Evolutionary conservation across 768 basidiomycete species (phyloP), one percentile per base, ranked within the genome.

Genomic region (Auriscalpium vulgare): DNA sequence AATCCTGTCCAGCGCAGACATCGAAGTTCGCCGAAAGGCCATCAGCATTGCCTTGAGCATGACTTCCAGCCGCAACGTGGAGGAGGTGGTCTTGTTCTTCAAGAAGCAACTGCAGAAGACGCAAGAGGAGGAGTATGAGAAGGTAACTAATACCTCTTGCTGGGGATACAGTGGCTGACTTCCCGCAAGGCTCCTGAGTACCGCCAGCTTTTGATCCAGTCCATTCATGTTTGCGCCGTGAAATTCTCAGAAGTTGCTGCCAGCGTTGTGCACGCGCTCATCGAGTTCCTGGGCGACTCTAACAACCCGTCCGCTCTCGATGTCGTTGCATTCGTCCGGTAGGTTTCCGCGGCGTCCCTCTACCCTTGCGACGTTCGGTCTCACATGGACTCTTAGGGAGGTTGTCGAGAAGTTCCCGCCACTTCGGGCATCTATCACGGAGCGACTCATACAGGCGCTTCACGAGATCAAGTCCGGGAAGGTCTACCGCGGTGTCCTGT

Each of bases 101-200:
- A 98, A 98, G 80, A 99, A 98, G 71, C 95, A 98, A 66, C 77
- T 99, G n/a, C 83, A 89, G 64, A 86, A 84, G 67, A 98, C 95
- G 0, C 84, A 97, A 62, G 94, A 95, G 62, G 80, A 85, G 44
- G 91, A 94, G 55, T 90, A 86, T 59, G 95, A 98, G 68, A 97
- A 97, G 79, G 93, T 91, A 51, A 36, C 62, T 45, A 11, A 19
- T 53, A 11, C 37, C 9, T 9, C n/a, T 36, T 40, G 21, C 13
- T 35, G 21, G 21, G 50, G n/a, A 52, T 48, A 1, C 52, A 9
- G 4, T 45, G 29, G 11, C 19, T 34, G 38, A 53, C 51, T 55
- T 17, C 13, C 36, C 50, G 16, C 11, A 65, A 94, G 92, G 89
- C 91, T 40, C 78, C 91, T 0, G 97, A 99, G 69, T 97, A 97